These are phyloP conservation scores for Papilionanthe hybrid DNA, from an alignment of 116 monocot species.

Conservation along the genomic window DNA sequence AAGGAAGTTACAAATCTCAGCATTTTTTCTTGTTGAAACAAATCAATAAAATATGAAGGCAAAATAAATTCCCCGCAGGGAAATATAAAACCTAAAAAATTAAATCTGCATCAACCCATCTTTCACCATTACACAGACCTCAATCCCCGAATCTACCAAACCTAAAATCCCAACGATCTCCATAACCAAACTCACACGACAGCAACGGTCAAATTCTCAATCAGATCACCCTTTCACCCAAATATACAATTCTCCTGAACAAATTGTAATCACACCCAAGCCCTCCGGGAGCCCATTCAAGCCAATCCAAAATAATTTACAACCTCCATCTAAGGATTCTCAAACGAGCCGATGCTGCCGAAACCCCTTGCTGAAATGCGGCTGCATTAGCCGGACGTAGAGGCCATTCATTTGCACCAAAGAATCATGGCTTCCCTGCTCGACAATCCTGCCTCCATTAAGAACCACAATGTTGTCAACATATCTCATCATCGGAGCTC, in stretches of 20 bases:
- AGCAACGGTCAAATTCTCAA: background rate
- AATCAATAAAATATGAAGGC: constrained; percentile 13
- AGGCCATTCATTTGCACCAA: constrained; percentile 82
- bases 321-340: constrained; percentile 6
- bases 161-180: constrained; percentile 22
- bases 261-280: background rate
- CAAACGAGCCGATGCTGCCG: constrained; percentile 71
- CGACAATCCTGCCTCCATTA: constrained; percentile 84
- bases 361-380: constrained; percentile 83
- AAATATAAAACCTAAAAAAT: background rate
- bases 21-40: background rate
- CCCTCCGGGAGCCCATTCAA: background rate
- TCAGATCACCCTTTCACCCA: too few species aligned
- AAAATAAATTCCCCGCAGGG: too few species aligned
- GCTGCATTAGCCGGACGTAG: constrained; percentile 95
- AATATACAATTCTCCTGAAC: background rate
- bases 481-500: constrained; percentile 97
- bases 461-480: constrained; percentile 93
- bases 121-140: constrained; percentile 4
- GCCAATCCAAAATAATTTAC: constrained; percentile 30
- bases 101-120: background rate
- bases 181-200: constrained; percentile 10
- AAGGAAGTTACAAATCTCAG: background rate
- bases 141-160: constrained; percentile 16
- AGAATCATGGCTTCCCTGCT: constrained; percentile 85